These are phyloP conservation scores for Drosera spatulata DNA, from an alignment of 179 eudicot species.

Conservation along the genomic window DNA sequence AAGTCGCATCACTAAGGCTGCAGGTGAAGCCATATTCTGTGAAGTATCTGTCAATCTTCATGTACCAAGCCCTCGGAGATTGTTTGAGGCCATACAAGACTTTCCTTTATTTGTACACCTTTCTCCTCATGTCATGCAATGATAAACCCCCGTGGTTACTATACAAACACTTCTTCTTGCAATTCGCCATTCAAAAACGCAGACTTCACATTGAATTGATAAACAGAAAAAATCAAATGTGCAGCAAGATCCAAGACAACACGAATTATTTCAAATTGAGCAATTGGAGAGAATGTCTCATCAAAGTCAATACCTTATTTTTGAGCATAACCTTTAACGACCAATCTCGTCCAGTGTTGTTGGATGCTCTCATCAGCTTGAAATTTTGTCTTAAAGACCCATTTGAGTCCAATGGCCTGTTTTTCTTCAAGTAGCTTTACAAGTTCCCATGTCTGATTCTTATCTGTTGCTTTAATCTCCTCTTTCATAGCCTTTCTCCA, in stretches of 20 bases:
- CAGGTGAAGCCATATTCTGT: background rate
- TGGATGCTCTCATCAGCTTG: background rate
- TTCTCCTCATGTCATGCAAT: background rate
- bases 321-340: background rate
- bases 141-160: background rate
- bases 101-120: background rate
- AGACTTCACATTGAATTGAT: background rate
- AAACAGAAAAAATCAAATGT: background rate
- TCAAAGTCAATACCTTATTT: too few relatives aligned
- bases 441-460: slow-evolving; percentile 8
- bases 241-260: background rate
- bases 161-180: background rate
- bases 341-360: background rate
- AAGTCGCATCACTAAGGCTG: too few relatives aligned
- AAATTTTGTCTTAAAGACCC: background rate
- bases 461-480: background rate
- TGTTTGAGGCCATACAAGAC: background rate
- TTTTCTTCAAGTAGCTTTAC: slow-evolving; percentile 3
- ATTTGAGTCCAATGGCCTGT: slow-evolving; percentile 3
- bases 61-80: slow-evolving; percentile 4
- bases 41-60: background rate
- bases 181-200: background rate
- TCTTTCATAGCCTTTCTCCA: slow-evolving; percentile 6
- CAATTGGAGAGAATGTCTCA: background rate
- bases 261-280: background rate